Evolutionary conservation across 2,329 filamentous ascomycete species (phyloP).

Genomic region (Cercospora janseana): DNA sequence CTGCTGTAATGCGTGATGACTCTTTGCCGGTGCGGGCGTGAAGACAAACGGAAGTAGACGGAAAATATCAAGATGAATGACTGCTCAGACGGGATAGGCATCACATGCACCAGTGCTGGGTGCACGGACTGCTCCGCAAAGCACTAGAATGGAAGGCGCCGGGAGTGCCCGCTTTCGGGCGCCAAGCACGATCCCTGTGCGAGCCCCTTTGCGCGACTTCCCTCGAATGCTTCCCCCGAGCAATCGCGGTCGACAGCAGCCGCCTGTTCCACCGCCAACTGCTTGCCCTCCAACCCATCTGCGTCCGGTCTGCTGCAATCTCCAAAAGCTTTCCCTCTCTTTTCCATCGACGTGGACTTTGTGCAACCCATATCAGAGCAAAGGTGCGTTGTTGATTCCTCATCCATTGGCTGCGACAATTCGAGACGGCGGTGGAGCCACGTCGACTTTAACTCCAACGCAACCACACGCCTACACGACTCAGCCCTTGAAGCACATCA

Average conservation of each 20-base stretch:
- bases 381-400: slow-evolving; percentile 10
- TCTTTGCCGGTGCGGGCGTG: no score
- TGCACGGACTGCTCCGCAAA: slow-evolving; percentile 6
- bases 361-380: slow-evolving; percentile 9
- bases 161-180: slow-evolving; percentile 10
- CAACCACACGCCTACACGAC: neutral
- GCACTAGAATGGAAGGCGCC: slow-evolving; percentile 4
- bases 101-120: slow-evolving; percentile 7
- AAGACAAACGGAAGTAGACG: no score
- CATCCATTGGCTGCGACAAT: slow-evolving; percentile 13
- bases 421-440: slow-evolving; percentile 7
- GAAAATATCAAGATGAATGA: neutral
- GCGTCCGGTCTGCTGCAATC: slow-evolving; percentile 6
- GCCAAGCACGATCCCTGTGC: slow-evolving; percentile 17
- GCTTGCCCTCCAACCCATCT: neutral
- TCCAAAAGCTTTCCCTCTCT: neutral
- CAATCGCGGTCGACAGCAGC: slow-evolving; percentile 20
- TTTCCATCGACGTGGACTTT: neutral
- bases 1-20: no score
- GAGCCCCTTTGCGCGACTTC: slow-evolving; percentile 24
- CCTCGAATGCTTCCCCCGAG: slow-evolving; percentile 16
- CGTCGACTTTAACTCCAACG: slow-evolving; percentile 12
- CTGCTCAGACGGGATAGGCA: neutral
- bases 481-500: neutral
- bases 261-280: no score